Conservation (phyloP, 306 rosid genomes). For the Nissolia schottii region DNA sequence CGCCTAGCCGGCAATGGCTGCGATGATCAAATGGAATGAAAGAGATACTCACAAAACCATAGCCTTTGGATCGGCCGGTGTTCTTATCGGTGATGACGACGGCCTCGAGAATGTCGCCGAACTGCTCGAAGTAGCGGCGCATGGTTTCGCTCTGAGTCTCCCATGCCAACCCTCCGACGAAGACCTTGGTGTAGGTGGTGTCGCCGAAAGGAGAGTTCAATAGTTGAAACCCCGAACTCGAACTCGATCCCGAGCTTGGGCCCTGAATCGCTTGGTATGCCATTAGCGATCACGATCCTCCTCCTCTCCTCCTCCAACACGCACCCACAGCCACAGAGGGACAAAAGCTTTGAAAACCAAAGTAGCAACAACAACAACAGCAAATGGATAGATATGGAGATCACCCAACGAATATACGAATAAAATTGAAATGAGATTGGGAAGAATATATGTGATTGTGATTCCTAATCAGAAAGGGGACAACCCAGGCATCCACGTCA, state of each 20-base stretch:
- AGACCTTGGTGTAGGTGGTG: conserved; percentile 90
- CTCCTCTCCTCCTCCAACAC: no score
- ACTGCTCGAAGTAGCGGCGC: conserved; percentile 80
- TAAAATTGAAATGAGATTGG: background rate
- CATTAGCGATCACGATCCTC: conserved; percentile 39
- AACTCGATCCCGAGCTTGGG: conserved; percentile 76
- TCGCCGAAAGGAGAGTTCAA: conserved; percentile 84
- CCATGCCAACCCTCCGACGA: conserved; percentile 97
- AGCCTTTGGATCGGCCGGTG: conserved; percentile 95
- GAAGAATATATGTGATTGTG: background rate
- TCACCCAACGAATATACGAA: background rate
- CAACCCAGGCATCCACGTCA: conserved; percentile 7
- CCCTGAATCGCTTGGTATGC: conserved; percentile 76
- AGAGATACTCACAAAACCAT: conserved; percentile 85
- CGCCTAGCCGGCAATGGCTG: background rate
- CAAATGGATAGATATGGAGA: background rate
- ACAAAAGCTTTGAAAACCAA: background rate
- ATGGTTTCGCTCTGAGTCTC: conserved; percentile 92
- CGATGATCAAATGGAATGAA: conserved; percentile 16
- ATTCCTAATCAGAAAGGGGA: background rate
- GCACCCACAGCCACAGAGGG: background rate
- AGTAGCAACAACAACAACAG: background rate
- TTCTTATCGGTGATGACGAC: conserved; percentile 91
- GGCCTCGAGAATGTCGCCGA: conserved; percentile 91
- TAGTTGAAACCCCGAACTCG: conserved; percentile 75